These are phyloP conservation scores for Lathyrus tuberosus DNA, from an alignment of 306 rosid species.

Conservation along the genomic window DNA sequence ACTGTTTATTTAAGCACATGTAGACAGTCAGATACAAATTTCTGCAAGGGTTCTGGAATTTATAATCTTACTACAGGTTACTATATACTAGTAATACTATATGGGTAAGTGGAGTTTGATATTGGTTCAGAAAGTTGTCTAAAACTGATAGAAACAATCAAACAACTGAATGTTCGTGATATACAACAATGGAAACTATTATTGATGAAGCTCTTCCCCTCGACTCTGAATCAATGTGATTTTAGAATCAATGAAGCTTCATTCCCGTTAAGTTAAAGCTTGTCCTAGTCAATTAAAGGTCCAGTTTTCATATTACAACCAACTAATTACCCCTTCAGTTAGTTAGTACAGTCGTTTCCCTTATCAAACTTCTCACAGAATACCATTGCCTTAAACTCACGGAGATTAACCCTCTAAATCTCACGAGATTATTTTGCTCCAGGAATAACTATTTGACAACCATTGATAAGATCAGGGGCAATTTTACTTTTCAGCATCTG, in stretches of 20 bases:
- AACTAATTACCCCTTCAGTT: constrained; percentile 14
- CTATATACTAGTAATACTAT: too few species aligned
- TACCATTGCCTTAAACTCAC: background rate
- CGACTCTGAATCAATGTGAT: constrained; percentile 3
- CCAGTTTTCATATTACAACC: constrained; percentile 16
- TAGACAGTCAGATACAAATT: too few species aligned
- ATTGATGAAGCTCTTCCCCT: constrained; percentile 8
- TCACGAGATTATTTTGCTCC: constrained; percentile 2
- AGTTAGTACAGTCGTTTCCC: constrained; percentile 12
- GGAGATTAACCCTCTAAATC: constrained; percentile 26
- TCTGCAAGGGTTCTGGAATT: too few species aligned
- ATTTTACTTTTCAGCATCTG: constrained; percentile 40
- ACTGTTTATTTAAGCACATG: background rate
- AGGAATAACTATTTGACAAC: constrained; percentile 3
- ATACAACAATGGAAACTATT: background rate
- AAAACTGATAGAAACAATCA: constrained; percentile 3
- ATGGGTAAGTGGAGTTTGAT: constrained; percentile 14
- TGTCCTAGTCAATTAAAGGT: constrained; percentile 9
- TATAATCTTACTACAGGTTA: too few species aligned
- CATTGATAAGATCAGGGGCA: background rate
- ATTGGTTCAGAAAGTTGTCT: constrained; percentile 7
- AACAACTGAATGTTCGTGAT: background rate
- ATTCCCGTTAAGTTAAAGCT: constrained; percentile 29
- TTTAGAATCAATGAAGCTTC: constrained; percentile 23
- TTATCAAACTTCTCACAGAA: background rate